Percentiles rank a stretch among this genome's conserved stretches.
Conservation (phyloP, 768 basidiomycete species). For the Scleroderma bovista region DNA sequence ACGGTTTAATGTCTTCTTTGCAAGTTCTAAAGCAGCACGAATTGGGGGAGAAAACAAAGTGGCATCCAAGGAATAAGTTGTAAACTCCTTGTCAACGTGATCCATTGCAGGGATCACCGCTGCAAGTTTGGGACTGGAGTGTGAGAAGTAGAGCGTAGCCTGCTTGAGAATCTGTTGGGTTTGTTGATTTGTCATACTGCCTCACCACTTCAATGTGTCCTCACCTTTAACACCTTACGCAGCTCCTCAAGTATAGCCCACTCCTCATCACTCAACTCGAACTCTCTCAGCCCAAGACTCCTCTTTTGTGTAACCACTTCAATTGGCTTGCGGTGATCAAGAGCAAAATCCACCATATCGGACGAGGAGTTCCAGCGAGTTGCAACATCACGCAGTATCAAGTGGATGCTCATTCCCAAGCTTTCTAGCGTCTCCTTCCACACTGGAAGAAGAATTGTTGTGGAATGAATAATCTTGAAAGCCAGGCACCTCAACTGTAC, state of each 20-base stretch:
- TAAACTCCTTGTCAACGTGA: conserved; percentile 17
- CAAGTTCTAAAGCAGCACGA: not conserved
- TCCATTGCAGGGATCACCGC: conserved; percentile 25
- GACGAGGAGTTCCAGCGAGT: conserved; percentile 15
- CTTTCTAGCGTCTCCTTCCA: conserved; percentile 11
- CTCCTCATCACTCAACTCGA: no score
- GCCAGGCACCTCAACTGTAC: no score
- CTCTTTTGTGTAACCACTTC: no score
- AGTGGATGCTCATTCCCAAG: conserved; percentile 1
- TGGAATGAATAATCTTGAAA: conserved; percentile 13
- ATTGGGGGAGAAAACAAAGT: not conserved
- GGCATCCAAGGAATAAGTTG: conserved; percentile 2
- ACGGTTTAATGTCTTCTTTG: not conserved
- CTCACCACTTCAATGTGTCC: no score
- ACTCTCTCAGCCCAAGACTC: no score
- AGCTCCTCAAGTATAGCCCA: no score
- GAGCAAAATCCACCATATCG: conserved; percentile 15
- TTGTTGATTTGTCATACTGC: not conserved
- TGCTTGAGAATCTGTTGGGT: conserved; percentile 16
- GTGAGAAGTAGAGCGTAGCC: conserved; percentile 22
- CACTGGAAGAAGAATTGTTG: conserved; percentile 17
- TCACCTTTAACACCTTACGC: no score
- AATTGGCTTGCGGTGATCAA: conserved; percentile 3
- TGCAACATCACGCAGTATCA: conserved; percentile 11
- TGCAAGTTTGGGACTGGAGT: conserved; percentile 16